Evolutionary conservation across 768 basidiomycete genomes (phyloP), one percentile per base, ranked within the genome.

Genomic region (Dentipellis sp.): DNA sequence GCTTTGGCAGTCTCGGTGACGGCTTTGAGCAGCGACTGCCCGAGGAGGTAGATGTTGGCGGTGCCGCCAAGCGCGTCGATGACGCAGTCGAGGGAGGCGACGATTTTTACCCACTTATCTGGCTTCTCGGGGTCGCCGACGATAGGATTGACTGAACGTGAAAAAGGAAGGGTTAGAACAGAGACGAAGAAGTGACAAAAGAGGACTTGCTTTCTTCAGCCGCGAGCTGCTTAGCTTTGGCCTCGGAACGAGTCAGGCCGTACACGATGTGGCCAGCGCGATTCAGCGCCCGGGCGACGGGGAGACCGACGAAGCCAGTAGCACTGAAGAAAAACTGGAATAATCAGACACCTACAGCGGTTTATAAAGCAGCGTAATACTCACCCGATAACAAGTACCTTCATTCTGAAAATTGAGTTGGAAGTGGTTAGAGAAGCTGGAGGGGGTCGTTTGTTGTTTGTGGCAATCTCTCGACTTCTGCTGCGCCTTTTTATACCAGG

Each of bases 181-280:
- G 12, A n/a, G 40, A 50, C 70, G 72, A 1, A 17, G n/a, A 45
- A 10, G 42, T 17, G 16, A 14, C n/a, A 4, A 17, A n/a, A 9
- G 12, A 4, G n/a, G 2, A 62, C 68, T 50, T 51, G 74, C 74
- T 76, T 64, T 79, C 78, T 58, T 76, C 71, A 7, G 65, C 65
- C 0, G 68, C 66, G 0, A 79, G 67, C 39, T 53, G 49, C 38
- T 68, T 69, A 0, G 64, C 70, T 51, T 74, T 74, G 0, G 47
- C 59, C 10, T 56, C 50, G 0, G 73, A 75, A 39, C 78, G 72
- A 0, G 75, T 75, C 34, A 69, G 59, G n/a, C 77, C 77, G 55
- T 75, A 77, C 0, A 78, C 78, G 21, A 70, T 68, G 53, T 79
- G 75, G 0, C 78, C 78, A 0, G 71, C 73, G 29, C 76, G 73